Evolutionary conservation across 139 green algal genomes (phyloP).

Genomic region (Chlamydomonas sp.): DNA sequence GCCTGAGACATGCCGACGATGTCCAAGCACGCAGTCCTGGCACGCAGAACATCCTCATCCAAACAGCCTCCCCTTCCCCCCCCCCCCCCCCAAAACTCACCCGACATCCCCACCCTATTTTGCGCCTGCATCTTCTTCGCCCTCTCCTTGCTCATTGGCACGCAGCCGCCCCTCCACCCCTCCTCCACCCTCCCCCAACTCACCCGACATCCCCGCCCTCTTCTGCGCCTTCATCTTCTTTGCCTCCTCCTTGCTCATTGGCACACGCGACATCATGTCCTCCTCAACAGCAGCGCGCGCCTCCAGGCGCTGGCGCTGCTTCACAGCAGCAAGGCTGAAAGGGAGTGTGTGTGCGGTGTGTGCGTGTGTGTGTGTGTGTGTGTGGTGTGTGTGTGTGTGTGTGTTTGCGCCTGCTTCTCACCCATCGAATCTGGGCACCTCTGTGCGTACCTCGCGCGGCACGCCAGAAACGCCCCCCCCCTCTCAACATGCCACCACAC

Average conservation of each 20-base stretch:
- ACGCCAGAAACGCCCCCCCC: no score
- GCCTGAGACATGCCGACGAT: neutral
- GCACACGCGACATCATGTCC: constrained; percentile 81
- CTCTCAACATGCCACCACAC: no score
- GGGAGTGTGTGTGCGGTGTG: no score
- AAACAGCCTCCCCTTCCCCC: neutral
- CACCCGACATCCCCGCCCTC: constrained; percentile 14
- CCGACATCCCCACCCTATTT: neutral
- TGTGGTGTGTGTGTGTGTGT: no score
- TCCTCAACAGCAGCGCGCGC: constrained; percentile 75
- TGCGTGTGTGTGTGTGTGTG: no score
- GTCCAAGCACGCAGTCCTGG: neutral
- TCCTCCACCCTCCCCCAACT: constrained; percentile 1
- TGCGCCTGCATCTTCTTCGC: neutral
- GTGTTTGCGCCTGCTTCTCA: no score
- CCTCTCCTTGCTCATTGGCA: neutral
- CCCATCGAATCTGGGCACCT: no score
- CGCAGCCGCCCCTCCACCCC: neutral
- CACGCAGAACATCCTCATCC: neutral
- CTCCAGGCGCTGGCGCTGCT: constrained; percentile 42
- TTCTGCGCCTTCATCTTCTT: constrained; percentile 58
- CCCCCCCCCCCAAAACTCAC: no score
- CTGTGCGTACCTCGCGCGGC: no score
- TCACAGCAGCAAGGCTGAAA: constrained; percentile 9
- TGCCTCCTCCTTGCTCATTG: constrained; percentile 71